These are phyloP conservation scores for Mediolabrus comicus DNA, from an alignment of 108 stramenopile genomes.

Conservation along the genomic window DNA sequence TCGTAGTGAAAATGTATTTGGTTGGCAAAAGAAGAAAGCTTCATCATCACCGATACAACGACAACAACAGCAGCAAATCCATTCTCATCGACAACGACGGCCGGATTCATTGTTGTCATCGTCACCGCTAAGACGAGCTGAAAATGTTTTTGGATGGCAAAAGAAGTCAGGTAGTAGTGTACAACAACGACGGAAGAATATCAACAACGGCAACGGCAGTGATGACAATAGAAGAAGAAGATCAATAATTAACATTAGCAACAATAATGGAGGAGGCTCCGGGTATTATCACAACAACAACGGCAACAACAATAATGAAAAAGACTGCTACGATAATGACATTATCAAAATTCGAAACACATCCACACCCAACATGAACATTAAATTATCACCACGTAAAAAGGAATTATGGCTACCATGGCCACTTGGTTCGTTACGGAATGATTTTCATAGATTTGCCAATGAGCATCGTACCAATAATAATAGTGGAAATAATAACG, in stretches of 20 bases:
- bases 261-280: no score
- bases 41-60: background rate
- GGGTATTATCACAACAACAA: background rate
- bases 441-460: constrained; percentile 41
- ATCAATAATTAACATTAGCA: background rate
- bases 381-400: constrained; percentile 38
- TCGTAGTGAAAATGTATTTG: constrained; percentile 22
- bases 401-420: constrained; percentile 52
- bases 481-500: background rate
- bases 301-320: background rate
- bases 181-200: background rate
- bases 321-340: no score
- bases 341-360: background rate
- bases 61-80: background rate
- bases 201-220: background rate
- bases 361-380: constrained; percentile 4
- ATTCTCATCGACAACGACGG: background rate
- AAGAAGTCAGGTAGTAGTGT: background rate
- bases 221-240: background rate
- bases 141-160: constrained; percentile 29
- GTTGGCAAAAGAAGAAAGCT: background rate
- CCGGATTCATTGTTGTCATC: background rate
- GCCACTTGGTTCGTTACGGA: constrained; percentile 39
- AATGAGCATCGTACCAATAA: constrained; percentile 1
- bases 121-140: background rate